Evolutionary conservation across 2,329 filamentous ascomycete genomes (phyloP), one percentile per base, ranked within the genome.

Genomic region (Calonectria henricotiae): DNA sequence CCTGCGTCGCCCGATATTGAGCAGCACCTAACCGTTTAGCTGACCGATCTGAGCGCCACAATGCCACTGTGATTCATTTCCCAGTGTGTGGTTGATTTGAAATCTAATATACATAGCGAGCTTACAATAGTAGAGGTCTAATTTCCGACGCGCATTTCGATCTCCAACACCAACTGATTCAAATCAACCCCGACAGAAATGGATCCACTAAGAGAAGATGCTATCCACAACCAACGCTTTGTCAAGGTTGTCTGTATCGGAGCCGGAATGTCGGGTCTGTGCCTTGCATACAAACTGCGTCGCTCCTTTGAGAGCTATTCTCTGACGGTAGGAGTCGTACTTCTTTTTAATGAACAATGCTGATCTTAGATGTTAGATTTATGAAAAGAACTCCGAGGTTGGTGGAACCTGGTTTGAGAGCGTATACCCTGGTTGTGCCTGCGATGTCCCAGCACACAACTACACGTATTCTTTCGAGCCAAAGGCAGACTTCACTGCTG

Each of bases 171-270:
- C 35, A n/a, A 25, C 37, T 25, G 20, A 58, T 81, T 0, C 76
- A 76, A 43, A 79, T 77, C 13, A 70, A 5, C 71, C 64, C 27
- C 79, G 80, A 12, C 80, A 79, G 35, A 62, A 79, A 7, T 79
- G 81, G 0, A 72, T 83, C 0, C 69, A 78, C 2, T 47, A n/a
- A 43, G 64, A 71, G 4, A 73, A 71, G 13, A 74, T 20, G 71
- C 70, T 23, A 73, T 58, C 35, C 51, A 58, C 51, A 58, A 58
- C 51, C 51, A 58, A 25, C 51, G 51, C 32, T 58, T 58, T 32
- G 51, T 58, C 32, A 58, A 73, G 46, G 37, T 73, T 23, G 25
- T 70, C 1, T 72, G 71, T 4, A 12, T 72, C 20, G 71, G 71
- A 5, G 71, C 71, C 13, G 71, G 71, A 0, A 60, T 73, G 1